Conservation (phyloP, 2,329 filamentous ascomycete species). For the Ophiostoma quercus region DNA sequence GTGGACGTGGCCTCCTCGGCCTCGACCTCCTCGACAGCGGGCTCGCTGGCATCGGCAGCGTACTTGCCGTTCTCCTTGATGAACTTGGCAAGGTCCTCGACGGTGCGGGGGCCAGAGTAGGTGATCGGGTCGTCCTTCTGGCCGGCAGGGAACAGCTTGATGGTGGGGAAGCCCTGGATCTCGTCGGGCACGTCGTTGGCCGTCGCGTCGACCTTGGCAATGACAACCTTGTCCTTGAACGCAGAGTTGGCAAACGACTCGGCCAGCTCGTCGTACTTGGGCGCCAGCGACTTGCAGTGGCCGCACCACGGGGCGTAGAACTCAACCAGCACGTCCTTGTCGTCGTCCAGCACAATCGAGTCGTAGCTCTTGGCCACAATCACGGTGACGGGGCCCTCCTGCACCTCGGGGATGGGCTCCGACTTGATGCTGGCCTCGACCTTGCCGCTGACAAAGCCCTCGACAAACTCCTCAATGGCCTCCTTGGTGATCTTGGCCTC, state of each 20-base stretch:
- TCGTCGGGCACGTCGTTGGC: conserved; percentile 94
- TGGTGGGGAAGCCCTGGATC: conserved; percentile 96
- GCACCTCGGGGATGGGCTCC: conserved; percentile 88
- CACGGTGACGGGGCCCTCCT: conserved; percentile 81
- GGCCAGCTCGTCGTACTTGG: conserved; percentile 92
- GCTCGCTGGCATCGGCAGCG: conserved; percentile 59
- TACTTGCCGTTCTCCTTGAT: conserved; percentile 93
- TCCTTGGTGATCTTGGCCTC: conserved; percentile 68
- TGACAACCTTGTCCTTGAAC: conserved; percentile 76
- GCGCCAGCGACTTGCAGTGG: conserved; percentile 97
- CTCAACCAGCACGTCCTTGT: conserved; percentile 95
- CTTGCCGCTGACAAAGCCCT: conserved; percentile 81
- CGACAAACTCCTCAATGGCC: conserved; percentile 73
- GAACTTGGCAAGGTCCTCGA: conserved; percentile 89
- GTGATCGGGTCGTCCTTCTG: conserved; percentile 78
- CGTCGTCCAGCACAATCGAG: conserved; percentile 81
- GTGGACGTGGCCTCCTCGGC: conserved; percentile 45
- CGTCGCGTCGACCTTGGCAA: conserved; percentile 97
- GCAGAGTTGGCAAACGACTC: conserved; percentile 69
- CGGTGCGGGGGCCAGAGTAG: conserved; percentile 80
- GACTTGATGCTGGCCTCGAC: conserved; percentile 96
- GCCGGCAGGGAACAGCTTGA: conserved; percentile 94
- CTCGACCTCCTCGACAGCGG: conserved; percentile 38
- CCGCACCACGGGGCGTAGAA: conserved; percentile 99
- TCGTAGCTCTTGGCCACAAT: conserved; percentile 94